phyloP scores from a whole-genome alignment of 257 asterid species.

The Solanum megistacrolobum region DNA sequence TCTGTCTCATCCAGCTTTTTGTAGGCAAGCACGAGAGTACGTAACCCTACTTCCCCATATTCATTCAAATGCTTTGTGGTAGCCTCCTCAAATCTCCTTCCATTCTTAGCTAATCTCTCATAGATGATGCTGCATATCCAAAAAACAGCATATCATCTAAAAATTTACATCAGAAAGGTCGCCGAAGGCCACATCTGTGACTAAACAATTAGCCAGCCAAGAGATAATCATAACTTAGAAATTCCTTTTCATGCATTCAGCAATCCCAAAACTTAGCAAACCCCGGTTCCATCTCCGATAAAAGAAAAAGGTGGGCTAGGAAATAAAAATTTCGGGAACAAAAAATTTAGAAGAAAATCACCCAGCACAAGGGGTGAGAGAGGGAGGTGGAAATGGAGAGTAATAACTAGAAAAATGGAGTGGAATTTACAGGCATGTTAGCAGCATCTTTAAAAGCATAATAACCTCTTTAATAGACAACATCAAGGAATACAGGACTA shows the following conservation, averaged over 20 bases:
- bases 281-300: not conserved
- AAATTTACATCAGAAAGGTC: not conserved
- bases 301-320: not conserved
- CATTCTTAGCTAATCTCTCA: conserved; percentile 73
- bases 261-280: not conserved
- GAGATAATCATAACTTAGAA: not conserved
- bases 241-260: not conserved
- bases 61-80: conserved; percentile 83
- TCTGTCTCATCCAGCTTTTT: conserved; percentile 72
- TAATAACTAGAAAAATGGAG: not conserved
- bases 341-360: not conserved
- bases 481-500: not conserved
- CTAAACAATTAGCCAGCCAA: conserved; percentile 1
- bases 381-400: not conserved
- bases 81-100: conserved; percentile 58
- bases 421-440: not conserved
- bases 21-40: conserved; percentile 93
- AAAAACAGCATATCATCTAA: conserved; percentile 6
- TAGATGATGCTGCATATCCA: conserved; percentile 68
- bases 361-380: not conserved
- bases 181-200: not conserved
- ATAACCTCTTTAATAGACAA: not conserved
- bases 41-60: conserved; percentile 90
- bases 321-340: not conserved
- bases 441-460: not conserved